phyloP scores from a whole-genome alignment of 768 basidiomycete species.

The Calocybe cyanea region DNA sequence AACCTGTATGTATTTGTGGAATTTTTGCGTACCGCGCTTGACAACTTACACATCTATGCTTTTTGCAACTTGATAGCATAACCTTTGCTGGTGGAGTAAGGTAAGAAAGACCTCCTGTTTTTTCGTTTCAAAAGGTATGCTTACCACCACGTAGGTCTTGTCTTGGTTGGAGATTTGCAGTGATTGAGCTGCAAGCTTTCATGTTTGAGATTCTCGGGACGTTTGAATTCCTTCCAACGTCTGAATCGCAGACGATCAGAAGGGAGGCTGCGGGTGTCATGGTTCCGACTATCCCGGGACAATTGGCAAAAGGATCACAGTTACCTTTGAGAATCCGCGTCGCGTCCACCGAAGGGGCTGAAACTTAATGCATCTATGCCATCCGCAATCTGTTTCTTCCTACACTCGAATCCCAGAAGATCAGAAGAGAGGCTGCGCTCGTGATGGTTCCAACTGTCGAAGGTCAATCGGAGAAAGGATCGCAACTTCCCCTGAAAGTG shows the following conservation, averaged over 20 bases:
- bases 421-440: slow-evolving; percentile 36
- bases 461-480: slow-evolving; percentile 37
- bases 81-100: slow-evolving; percentile 29
- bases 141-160: slow-evolving; percentile 20
- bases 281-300: too few species aligned
- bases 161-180: slow-evolving; percentile 37
- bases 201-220: slow-evolving; percentile 50
- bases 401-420: slow-evolving; percentile 27
- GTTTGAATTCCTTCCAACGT: slow-evolving; percentile 48
- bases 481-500: slow-evolving; percentile 36
- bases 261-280: too few species aligned
- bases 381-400: too few species aligned
- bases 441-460: slow-evolving; percentile 41
- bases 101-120: slow-evolving; percentile 18
- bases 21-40: background rate
- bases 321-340: too few species aligned
- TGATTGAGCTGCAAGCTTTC: slow-evolving; percentile 56
- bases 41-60: too few species aligned
- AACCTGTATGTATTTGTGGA: slow-evolving; percentile 37
- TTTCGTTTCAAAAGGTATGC: too few species aligned
- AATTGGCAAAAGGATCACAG: too few species aligned
- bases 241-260: too few species aligned
- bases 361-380: too few species aligned
- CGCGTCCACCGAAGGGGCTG: too few species aligned
- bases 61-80: too few species aligned